These are phyloP conservation scores for Dalechampia spathulata DNA, from an alignment of 441 rosid genomes.

Conservation along the genomic window DNA sequence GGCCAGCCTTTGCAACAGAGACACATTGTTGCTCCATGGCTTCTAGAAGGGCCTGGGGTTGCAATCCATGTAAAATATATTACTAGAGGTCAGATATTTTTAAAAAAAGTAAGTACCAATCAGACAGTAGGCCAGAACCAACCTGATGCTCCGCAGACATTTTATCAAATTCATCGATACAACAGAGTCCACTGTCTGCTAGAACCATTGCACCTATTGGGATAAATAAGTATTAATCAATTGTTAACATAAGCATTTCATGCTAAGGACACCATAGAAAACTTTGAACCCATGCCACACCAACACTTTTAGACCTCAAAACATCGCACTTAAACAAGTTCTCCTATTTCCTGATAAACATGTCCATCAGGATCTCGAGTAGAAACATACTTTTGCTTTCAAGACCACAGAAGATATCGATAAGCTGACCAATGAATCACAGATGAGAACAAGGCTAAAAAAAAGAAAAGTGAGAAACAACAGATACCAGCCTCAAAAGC, in stretches of 20 bases:
- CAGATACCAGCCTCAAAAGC: conserved; percentile 91
- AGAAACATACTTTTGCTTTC: no score
- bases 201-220: conserved; percentile 96
- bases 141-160: conserved; percentile 99
- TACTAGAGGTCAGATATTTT: conserved; percentile 16
- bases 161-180: conserved; percentile 98
- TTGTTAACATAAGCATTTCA: neutral
- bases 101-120: conserved; percentile 6
- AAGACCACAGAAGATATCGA: no score
- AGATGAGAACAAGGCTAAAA: conserved; percentile 7
- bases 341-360: neutral
- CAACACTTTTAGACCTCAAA: neutral
- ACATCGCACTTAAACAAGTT: neutral
- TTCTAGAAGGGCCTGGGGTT: conserved; percentile 82
- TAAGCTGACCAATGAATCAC: neutral
- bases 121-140: conserved; percentile 13
- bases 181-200: conserved; percentile 94
- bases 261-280: conserved; percentile 1
- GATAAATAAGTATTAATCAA: conserved; percentile 6
- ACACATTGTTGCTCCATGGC: conserved; percentile 99
- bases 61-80: conserved; percentile 18
- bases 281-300: neutral
- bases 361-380: no score
- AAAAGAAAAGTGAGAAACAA: conserved; percentile 20
- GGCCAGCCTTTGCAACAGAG: conserved; percentile 98